phyloP scores from a whole-genome alignment of 2,329 filamentous ascomycete genomes.

The Pezicula rhizophila region DNA sequence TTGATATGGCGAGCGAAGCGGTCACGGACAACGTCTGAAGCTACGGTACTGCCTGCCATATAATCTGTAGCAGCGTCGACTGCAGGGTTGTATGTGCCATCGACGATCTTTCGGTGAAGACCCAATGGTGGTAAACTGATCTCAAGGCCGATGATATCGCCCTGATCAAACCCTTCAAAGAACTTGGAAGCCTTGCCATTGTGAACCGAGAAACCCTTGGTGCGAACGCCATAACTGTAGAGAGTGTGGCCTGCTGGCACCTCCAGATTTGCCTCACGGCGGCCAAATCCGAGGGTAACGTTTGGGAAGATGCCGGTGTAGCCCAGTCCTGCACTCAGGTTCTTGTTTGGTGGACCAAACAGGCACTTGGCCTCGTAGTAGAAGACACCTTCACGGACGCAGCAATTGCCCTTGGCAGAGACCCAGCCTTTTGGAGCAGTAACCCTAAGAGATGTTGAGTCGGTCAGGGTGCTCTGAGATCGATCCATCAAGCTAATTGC shows the following conservation, averaged over 20 bases:
- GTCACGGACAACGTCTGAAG: slow-evolving; percentile 83
- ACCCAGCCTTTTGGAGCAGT: slow-evolving; percentile 92
- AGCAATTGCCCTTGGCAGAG: slow-evolving; percentile 85
- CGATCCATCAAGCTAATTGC: slow-evolving; percentile 92
- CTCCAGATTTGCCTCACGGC: slow-evolving; percentile 75
- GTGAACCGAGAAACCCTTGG: slow-evolving; percentile 35
- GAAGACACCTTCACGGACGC: slow-evolving; percentile 79
- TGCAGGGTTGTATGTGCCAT: slow-evolving; percentile 80
- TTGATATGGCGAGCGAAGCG: slow-evolving; percentile 94
- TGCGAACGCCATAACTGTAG: slow-evolving; percentile 90
- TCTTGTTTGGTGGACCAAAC: slow-evolving; percentile 55
- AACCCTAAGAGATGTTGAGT: slow-evolving; percentile 66
- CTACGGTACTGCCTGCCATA: slow-evolving; percentile 44
- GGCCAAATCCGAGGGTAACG: slow-evolving; percentile 81
- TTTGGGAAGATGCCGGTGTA: slow-evolving; percentile 30
- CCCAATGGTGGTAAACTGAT: slow-evolving; percentile 82
- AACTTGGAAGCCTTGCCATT: too few relatives aligned
- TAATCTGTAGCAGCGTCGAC: slow-evolving; percentile 62
- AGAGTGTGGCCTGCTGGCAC: slow-evolving; percentile 81
- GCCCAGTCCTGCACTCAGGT: slow-evolving; percentile 16
- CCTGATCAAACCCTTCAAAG: slow-evolving; percentile 69
- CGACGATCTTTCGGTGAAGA: slow-evolving; percentile 81
- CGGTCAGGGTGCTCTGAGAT: slow-evolving; percentile 78
- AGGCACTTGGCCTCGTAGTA: slow-evolving; percentile 94
- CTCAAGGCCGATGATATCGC: slow-evolving; percentile 90